phyloP scores from a whole-genome alignment of 2,329 filamentous ascomycete species.

The Phaeophleospora eucalypticola region DNA sequence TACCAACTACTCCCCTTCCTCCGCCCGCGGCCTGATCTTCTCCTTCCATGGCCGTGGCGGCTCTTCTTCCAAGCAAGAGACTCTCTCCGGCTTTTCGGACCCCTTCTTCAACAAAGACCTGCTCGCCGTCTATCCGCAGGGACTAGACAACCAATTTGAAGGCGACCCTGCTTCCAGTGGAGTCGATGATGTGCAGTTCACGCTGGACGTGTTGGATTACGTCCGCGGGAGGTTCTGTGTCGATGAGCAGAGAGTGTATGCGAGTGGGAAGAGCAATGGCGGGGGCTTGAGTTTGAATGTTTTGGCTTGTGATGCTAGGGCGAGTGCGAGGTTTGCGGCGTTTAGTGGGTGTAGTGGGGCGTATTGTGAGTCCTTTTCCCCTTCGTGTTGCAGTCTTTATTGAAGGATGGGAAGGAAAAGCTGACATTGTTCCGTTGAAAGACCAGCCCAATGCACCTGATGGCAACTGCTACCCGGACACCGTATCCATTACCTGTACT shows the following conservation, averaged over 20 bases:
- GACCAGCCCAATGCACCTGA: slow-evolving; percentile 8
- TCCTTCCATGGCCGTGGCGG: slow-evolving; percentile 45
- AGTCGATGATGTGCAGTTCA: slow-evolving; percentile 43
- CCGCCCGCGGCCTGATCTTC: slow-evolving; percentile 41
- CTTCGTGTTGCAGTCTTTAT: not conserved
- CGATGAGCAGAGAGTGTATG: slow-evolving; percentile 41
- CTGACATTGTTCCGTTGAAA: not conserved
- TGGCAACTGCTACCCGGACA: slow-evolving; percentile 14
- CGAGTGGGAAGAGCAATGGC: slow-evolving; percentile 51
- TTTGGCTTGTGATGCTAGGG: slow-evolving; percentile 44
- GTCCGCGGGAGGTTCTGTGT: slow-evolving; percentile 42
- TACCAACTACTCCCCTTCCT: slow-evolving; percentile 36
- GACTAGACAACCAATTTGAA: slow-evolving; percentile 37
- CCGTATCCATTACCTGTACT: slow-evolving; percentile 24
- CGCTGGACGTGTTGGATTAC: slow-evolving; percentile 39
- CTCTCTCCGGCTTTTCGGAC: slow-evolving; percentile 44
- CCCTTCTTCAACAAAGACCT: slow-evolving; percentile 41
- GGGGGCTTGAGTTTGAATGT: slow-evolving; percentile 45
- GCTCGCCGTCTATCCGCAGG: slow-evolving; percentile 46
- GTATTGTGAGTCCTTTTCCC: slow-evolving; percentile 29
- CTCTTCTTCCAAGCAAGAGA: slow-evolving; percentile 36
- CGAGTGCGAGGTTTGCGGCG: slow-evolving; percentile 44
- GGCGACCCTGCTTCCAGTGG: slow-evolving; percentile 39
- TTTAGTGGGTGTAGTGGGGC: slow-evolving; percentile 48
- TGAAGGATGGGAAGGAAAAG: not conserved